Conservation (phyloP, 163 green algal genomes). For the Scenedesmus sp. region DNA sequence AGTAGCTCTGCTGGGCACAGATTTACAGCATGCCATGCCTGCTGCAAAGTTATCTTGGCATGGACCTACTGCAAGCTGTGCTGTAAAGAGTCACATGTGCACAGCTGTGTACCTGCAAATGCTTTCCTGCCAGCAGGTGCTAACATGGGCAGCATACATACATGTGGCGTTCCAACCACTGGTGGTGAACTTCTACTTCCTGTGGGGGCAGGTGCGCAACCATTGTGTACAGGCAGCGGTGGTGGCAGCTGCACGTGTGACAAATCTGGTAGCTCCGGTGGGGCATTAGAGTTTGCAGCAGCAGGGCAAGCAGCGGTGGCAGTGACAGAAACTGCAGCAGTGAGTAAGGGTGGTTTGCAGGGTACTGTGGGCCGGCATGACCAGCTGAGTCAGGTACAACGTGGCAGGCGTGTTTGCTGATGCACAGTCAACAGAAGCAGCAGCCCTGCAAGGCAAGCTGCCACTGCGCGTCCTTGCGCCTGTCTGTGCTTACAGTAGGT, state of each 20-base stretch:
- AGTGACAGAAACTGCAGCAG: too few relatives aligned
- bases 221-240: too few relatives aligned
- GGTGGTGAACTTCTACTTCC: slow-evolving; percentile 49
- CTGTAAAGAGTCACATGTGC: background rate
- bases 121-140: slow-evolving; percentile 3
- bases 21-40: background rate
- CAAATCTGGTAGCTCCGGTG: too few relatives aligned
- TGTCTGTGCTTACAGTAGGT: too few relatives aligned
- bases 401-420: background rate
- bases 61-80: background rate
- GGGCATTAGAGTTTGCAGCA: background rate
- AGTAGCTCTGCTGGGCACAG: background rate
- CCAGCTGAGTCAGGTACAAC: too few relatives aligned
- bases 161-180: slow-evolving; percentile 48
- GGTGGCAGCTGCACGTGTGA: too few relatives aligned
- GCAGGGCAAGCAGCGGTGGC: background rate
- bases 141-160: slow-evolving; percentile 27
- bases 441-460: background rate
- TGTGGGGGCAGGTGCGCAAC: slow-evolving; percentile 31
- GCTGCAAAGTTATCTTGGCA: background rate
- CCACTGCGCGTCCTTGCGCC: too few relatives aligned
- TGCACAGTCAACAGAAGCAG: background rate
- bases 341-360: too few relatives aligned
- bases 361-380: too few relatives aligned
- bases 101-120: background rate